Evolutionary conservation across 495 filamentous ascomycete genomes (phyloP).

Genomic region (Rhypophila decipiens): DNA sequence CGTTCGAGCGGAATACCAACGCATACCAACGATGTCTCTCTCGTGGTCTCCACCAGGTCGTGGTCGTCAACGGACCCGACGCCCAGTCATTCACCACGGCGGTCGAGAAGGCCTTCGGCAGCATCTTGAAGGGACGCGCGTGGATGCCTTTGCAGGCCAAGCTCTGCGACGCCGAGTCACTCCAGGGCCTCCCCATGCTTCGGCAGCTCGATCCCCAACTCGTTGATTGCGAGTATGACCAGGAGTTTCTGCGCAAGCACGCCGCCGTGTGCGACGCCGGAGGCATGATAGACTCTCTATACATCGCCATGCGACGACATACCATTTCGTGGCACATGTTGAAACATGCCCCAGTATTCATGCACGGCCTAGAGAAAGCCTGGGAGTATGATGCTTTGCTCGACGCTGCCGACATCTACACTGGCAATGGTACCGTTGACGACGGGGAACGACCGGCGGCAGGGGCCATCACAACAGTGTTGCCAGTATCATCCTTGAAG

Average conservation of each 20-base stretch:
- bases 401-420: constrained; percentile 35
- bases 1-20: constrained; percentile 53
- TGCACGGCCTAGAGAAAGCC: constrained; percentile 42
- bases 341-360: constrained; percentile 36
- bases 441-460: constrained; percentile 38
- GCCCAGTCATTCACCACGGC: constrained; percentile 40
- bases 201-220: constrained; percentile 38
- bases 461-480: constrained; percentile 39
- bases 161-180: constrained; percentile 47
- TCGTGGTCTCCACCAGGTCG: constrained; percentile 48
- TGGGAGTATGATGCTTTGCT: constrained; percentile 45
- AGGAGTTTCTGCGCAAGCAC: constrained; percentile 41
- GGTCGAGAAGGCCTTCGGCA: constrained; percentile 42
- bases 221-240: constrained; percentile 33
- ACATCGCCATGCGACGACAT: constrained; percentile 47
- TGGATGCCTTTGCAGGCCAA: constrained; percentile 52
- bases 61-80: constrained; percentile 42
- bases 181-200: constrained; percentile 51
- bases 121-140: constrained; percentile 38
- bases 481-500: constrained; percentile 37
- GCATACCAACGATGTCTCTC: constrained; percentile 53
- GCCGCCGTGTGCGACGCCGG: constrained; percentile 44
- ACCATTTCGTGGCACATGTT: constrained; percentile 43
- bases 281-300: constrained; percentile 49
- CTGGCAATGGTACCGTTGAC: constrained; percentile 25